A percentile compares a stretch with the other conserved stretches of the same genome.
phyloP scores from a whole-genome alignment of 345 rosid species.

The Boechera retrofracta region DNA sequence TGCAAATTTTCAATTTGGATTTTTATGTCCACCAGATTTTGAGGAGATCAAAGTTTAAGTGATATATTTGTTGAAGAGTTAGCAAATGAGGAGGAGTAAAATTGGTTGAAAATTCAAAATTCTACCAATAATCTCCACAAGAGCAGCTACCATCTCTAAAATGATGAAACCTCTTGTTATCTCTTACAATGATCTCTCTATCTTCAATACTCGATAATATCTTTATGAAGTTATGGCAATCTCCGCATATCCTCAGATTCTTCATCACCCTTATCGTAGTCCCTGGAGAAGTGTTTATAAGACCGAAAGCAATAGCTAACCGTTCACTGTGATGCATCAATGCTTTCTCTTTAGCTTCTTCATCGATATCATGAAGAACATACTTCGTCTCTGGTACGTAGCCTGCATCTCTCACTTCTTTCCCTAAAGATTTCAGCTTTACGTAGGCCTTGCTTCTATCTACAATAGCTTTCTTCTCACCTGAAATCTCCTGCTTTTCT shows the following conservation, averaged over 20 bases:
- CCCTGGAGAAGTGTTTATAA: slow-evolving; percentile 52
- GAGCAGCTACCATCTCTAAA: slow-evolving; percentile 69
- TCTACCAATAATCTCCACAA: slow-evolving; percentile 65
- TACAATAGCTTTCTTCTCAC: slow-evolving; percentile 10
- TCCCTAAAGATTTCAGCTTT: slow-evolving; percentile 39
- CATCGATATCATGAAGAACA: slow-evolving; percentile 63
- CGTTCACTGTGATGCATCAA: slow-evolving; percentile 68
- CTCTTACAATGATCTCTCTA: slow-evolving; percentile 62
- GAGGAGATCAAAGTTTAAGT: not conserved
- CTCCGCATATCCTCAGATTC: slow-evolving; percentile 64
- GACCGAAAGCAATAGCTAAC: slow-evolving; percentile 68
- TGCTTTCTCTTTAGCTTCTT: slow-evolving; percentile 70
- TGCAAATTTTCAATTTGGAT: no score
- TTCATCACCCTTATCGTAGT: slow-evolving; percentile 63
- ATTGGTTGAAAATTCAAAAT: not conserved
- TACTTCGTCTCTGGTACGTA: slow-evolving; percentile 63
- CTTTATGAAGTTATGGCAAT: slow-evolving; percentile 70
- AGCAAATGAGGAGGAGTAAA: not conserved
- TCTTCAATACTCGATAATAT: slow-evolving; percentile 53
- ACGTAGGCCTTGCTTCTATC: slow-evolving; percentile 41
- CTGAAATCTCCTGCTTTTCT: slow-evolving; percentile 2
- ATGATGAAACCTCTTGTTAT: slow-evolving; percentile 67
- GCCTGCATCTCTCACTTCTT: slow-evolving; percentile 51
- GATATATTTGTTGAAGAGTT: not conserved
- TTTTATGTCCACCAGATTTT: not conserved